These are phyloP conservation scores for Insectozyma bohioensis DNA, from an alignment of 1,139 yeast species.

Conservation along the genomic window DNA sequence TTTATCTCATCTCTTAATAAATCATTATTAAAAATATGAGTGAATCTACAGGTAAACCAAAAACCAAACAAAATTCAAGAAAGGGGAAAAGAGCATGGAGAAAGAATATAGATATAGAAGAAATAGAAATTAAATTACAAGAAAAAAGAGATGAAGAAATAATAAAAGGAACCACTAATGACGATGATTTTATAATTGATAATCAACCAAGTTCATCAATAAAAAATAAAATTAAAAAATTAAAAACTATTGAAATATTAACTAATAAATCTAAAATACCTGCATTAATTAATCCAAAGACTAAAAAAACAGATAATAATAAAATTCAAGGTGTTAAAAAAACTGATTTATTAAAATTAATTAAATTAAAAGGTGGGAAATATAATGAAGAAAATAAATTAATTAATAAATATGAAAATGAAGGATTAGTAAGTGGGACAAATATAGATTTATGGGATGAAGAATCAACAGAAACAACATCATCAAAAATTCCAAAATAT, in stretches of 20 bases:
- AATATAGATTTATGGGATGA: slow-evolving; percentile 68
- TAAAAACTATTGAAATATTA: slow-evolving; percentile 75
- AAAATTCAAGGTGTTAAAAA: slow-evolving; percentile 66
- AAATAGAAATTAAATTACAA: slow-evolving; percentile 70
- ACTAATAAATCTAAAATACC: slow-evolving; percentile 77
- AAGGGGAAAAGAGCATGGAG: slow-evolving; percentile 97
- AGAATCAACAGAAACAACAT: slow-evolving; percentile 15
- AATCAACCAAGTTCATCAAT: slow-evolving; percentile 27
- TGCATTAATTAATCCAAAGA: slow-evolving; percentile 48
- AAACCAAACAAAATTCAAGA: slow-evolving; percentile 62
- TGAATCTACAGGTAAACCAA: slow-evolving; percentile 5
- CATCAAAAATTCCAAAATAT: slow-evolving; percentile 32
- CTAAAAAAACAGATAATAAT: slow-evolving; percentile 28
- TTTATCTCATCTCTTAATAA: slow-evolving; percentile 7
- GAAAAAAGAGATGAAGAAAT: slow-evolving; percentile 67
- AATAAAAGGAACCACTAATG: slow-evolving; percentile 56
- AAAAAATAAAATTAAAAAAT: slow-evolving; percentile 36
- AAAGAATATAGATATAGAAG: slow-evolving; percentile 85
- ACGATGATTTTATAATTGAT: slow-evolving; percentile 68
- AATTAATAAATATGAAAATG: slow-evolving; percentile 55
- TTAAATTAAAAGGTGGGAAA: slow-evolving; percentile 85
- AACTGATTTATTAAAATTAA: slow-evolving; percentile 65
- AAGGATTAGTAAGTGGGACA: slow-evolving; percentile 56
- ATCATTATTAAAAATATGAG: slow-evolving; percentile 7
- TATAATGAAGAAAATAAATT: slow-evolving; percentile 54